phyloP scores from a whole-genome alignment of 2,329 filamentous ascomycete species.

The Tolypocladium paradoxum region DNA sequence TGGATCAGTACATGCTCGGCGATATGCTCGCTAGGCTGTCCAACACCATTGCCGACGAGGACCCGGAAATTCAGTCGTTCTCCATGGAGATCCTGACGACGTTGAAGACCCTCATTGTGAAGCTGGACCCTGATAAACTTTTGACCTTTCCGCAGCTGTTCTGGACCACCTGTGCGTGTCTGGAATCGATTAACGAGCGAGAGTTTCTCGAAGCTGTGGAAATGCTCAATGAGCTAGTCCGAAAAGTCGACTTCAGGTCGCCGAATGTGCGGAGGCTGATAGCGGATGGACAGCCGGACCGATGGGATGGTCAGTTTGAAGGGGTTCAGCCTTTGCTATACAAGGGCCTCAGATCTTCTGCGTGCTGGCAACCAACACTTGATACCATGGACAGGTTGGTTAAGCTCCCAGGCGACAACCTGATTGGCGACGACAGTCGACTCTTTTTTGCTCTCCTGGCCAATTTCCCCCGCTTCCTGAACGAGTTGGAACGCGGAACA shows the following conservation, averaged over 20 bases:
- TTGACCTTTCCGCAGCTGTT: slow-evolving; percentile 91
- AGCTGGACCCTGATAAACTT: slow-evolving; percentile 68
- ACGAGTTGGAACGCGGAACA: slow-evolving; percentile 58
- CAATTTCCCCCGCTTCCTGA: slow-evolving; percentile 80
- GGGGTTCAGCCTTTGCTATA: slow-evolving; percentile 79
- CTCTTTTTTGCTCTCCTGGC: slow-evolving; percentile 80
- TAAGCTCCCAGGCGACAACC: slow-evolving; percentile 62
- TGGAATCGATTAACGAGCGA: slow-evolving; percentile 92
- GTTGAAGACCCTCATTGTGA: slow-evolving; percentile 79
- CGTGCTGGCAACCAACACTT: slow-evolving; percentile 69
- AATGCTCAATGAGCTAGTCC: slow-evolving; percentile 80
- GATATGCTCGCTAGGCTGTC: slow-evolving; percentile 94
- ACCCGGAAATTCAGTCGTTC: slow-evolving; percentile 89
- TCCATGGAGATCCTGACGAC: slow-evolving; percentile 97
- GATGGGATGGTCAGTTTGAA: slow-evolving; percentile 84
- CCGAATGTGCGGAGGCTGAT: slow-evolving; percentile 58
- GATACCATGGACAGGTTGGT: slow-evolving; percentile 69
- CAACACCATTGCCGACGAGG: slow-evolving; percentile 93
- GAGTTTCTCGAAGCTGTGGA: slow-evolving; percentile 87
- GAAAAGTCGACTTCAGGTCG: slow-evolving; percentile 71
- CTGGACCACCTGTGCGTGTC: slow-evolving; percentile 93
- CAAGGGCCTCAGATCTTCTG: slow-evolving; percentile 81
- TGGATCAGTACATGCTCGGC: slow-evolving; percentile 89
- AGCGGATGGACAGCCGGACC: slow-evolving; percentile 66
- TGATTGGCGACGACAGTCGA: slow-evolving; percentile 74